A percentile compares a stretch with the other conserved stretches of the same genome.
phyloP scores from a whole-genome alignment of 352 stramenopile genomes.

The Globisporangium heterothallicum region DNA sequence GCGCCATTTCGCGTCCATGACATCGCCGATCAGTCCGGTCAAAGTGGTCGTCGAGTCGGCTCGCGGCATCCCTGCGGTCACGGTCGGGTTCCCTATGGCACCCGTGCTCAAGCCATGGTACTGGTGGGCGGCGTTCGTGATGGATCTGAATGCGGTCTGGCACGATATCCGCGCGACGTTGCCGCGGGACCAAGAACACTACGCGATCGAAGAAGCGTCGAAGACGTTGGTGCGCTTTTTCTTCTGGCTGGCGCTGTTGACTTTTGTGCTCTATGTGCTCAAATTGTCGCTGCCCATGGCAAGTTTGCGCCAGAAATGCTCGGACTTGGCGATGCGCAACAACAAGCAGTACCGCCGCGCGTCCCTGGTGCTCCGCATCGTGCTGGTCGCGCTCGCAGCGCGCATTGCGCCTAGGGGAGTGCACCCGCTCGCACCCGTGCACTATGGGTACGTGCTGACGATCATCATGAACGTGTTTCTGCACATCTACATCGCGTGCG shows the following conservation, averaged over 20 bases:
- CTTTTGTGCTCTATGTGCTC: slow-evolving; percentile 48
- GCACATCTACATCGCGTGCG: slow-evolving; percentile 67
- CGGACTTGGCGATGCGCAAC: slow-evolving; percentile 51
- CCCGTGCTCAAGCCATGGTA: slow-evolving; percentile 87
- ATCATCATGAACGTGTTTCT: slow-evolving; percentile 79
- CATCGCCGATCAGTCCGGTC: slow-evolving; percentile 77
- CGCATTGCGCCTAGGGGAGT: slow-evolving; percentile 55
- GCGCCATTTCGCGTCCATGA: slow-evolving; percentile 83
- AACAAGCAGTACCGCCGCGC: slow-evolving; percentile 36
- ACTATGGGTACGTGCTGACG: slow-evolving; percentile 71
- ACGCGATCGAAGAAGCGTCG: slow-evolving; percentile 57
- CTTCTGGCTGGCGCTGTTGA: slow-evolving; percentile 50
- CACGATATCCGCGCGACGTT: slow-evolving; percentile 80
- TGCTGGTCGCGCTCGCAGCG: slow-evolving; percentile 48
- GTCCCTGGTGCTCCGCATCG: slow-evolving; percentile 53
- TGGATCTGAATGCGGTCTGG: slow-evolving; percentile 80
- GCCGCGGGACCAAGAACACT: slow-evolving; percentile 58
- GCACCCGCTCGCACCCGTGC: slow-evolving; percentile 61
- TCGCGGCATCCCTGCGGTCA: slow-evolving; percentile 67
- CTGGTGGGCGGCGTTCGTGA: slow-evolving; percentile 79
- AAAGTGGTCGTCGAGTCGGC: slow-evolving; percentile 84
- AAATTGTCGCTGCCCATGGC: slow-evolving; percentile 63
- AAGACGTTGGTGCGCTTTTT: slow-evolving; percentile 65
- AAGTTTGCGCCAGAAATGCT: slow-evolving; percentile 52
- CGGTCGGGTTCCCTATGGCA: slow-evolving; percentile 83